Evolutionary conservation across 2,329 filamentous ascomycete species (phyloP), one percentile per base, ranked within the genome.

Genomic region (Parastagonospora avenae): DNA sequence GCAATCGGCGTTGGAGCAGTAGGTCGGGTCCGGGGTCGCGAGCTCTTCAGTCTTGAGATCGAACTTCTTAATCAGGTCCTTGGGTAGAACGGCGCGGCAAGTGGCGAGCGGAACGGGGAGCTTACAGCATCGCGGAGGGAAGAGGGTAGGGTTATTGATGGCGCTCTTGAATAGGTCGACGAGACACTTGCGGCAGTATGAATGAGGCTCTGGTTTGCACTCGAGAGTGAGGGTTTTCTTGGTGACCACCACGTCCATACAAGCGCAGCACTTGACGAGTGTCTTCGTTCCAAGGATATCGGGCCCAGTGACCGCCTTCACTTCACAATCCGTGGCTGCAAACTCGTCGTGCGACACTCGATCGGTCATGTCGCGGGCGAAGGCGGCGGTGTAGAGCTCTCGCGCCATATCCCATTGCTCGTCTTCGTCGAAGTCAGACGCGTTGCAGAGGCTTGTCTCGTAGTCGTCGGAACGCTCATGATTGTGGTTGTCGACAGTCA

Each of bases 111-210:
- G 48, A 15, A 70, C 64, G 0, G 38, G 51, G 4, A 50, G 8
- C 7, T 46, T 45, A 41, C 60, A 67, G 43, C 60, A 70, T 2
- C 55, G 58, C 0, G 62, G 63, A 2, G 63, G 67, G 31, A 70
- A 70, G 1, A 66, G 52, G 1, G 46, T 39, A 1, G 56, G 48
- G 36, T 64, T 54, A 0, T 31, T n/a, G 5, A 63, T 36, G 2
- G 60, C 41, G 2, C 14, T 52, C 16, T 36, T 28, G 54, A 71
- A 66, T 1, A 68, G 49, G n/a, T 57, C 52, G 4, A 48, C 24
- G 2, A 70, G 42, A 46, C 67, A 71, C 0, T 30, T 28, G 4
- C 50, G 51, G 40, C 67, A 71, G 50, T 68, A 71, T 5, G 40
- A 46, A 41, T 69, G 62, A 15, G 31, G 32, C 29, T 57, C 49